These are phyloP conservation scores for Diaporthe sp. DNA, from an alignment of 2,329 filamentous ascomycete species.

Conservation along the genomic window DNA sequence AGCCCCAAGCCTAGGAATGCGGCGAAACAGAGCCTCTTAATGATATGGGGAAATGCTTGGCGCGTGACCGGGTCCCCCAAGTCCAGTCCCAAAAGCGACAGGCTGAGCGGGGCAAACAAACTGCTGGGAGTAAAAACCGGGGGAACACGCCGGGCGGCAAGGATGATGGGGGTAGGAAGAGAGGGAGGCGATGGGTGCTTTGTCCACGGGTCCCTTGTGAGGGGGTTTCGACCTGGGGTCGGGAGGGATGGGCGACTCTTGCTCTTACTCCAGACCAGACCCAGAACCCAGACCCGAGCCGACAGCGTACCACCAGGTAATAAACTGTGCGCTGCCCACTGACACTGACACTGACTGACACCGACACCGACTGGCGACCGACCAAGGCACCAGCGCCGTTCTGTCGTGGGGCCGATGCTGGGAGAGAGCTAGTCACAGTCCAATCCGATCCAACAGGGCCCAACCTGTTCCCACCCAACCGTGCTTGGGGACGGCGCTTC, in stretches of 20 bases:
- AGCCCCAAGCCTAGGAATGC: conserved; percentile 42
- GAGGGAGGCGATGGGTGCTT: conserved; percentile 27
- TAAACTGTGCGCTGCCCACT: conserved; percentile 13
- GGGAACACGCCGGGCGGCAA: conserved; percentile 36
- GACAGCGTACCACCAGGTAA: conserved; percentile 3
- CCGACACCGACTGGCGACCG: conserved; percentile 23
- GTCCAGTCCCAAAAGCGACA: conserved; percentile 36
- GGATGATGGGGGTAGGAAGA: conserved; percentile 35
- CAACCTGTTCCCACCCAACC: conserved; percentile 13
- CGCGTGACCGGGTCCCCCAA: conserved; percentile 38
- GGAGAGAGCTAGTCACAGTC: conserved; percentile 24
- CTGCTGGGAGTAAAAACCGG: conserved; percentile 38
- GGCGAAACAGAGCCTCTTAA: conserved; percentile 40
- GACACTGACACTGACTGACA: conserved; percentile 13
- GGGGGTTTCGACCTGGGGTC: conserved; percentile 33
- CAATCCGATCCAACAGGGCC: conserved; percentile 17
- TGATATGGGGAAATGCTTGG: conserved; percentile 42
- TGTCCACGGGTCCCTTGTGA: conserved; percentile 30
- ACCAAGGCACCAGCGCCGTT: conserved; percentile 28
- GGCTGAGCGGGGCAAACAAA: conserved; percentile 38
- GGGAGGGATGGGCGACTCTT: conserved; percentile 17
- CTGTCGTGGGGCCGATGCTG: conserved; percentile 20
- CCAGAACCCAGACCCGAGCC: conserved; percentile 26
- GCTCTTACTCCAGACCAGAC: conserved; percentile 26
- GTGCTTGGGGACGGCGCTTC: conserved; percentile 18